Percentiles rank a stretch among this genome's conserved stretches.
Conservation (phyloP, 495 filamentous ascomycete species). For the Lasiosphaeria miniovina region DNA sequence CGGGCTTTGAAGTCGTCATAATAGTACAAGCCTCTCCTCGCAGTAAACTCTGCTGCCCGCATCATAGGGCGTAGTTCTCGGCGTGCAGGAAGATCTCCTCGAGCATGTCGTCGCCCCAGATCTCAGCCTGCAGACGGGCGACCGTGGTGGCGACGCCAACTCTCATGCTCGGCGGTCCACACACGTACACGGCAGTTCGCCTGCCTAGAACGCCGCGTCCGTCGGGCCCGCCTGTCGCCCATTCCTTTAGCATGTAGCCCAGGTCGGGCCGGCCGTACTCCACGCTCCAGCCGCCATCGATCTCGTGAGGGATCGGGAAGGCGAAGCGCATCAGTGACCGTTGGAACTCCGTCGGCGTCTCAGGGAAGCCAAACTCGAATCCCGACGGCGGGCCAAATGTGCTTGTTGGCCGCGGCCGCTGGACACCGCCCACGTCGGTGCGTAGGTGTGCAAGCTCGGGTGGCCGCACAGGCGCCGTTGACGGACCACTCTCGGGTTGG, state of each 20-base stretch:
- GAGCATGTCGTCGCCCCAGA: conserved; percentile 69
- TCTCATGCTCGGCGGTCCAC: conserved; percentile 83
- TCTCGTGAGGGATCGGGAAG: conserved; percentile 63
- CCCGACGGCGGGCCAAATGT: conserved; percentile 47
- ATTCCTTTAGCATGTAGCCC: conserved; percentile 74
- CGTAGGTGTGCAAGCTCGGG: conserved; percentile 54
- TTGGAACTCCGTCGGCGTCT: conserved; percentile 72
- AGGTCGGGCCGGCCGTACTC: conserved; percentile 93
- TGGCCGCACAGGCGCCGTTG: conserved; percentile 27
- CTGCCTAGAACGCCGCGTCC: conserved; percentile 68
- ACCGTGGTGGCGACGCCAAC: conserved; percentile 81
- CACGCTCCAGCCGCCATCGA: conserved; percentile 78
- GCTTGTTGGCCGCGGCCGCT: conserved; percentile 36
- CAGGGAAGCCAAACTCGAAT: conserved; percentile 75
- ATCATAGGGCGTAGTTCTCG: conserved; percentile 86
- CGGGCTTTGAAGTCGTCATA: neutral
- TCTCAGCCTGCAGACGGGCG: conserved; percentile 74
- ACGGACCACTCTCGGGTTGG: conserved; percentile 14
- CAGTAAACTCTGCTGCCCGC: neutral
- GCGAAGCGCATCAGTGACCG: conserved; percentile 85
- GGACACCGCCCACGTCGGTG: conserved; percentile 36
- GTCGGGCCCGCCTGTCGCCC: conserved; percentile 59
- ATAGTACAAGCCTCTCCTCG: neutral
- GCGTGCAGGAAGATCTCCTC: conserved; percentile 95
- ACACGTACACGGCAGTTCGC: conserved; percentile 89